phyloP scores from a whole-genome alignment of 768 basidiomycete genomes.

The Boletus subcaerulescens region DNA sequence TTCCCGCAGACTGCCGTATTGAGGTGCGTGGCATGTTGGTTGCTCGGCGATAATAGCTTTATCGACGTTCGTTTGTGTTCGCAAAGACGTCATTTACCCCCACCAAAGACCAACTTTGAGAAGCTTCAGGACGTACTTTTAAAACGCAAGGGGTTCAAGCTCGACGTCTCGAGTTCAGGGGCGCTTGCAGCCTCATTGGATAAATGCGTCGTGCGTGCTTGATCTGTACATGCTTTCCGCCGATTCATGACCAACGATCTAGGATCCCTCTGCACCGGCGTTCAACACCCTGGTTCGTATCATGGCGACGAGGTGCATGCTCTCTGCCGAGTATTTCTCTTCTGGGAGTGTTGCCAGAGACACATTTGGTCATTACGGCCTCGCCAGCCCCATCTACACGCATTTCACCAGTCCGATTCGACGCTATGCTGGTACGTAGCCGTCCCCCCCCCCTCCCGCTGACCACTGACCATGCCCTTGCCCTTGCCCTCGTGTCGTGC shows the following conservation, averaged over 20 bases:
- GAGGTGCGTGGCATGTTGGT: slow-evolving; percentile 42
- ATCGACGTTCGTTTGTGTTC: background rate
- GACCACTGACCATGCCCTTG: background rate
- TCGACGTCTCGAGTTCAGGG: slow-evolving; percentile 91
- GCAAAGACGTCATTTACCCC: slow-evolving; percentile 80
- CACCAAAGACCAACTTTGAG: slow-evolving; percentile 92
- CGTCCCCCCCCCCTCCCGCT: background rate
- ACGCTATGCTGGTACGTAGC: slow-evolving; percentile 78
- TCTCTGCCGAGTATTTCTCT: slow-evolving; percentile 97
- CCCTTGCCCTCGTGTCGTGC: too few relatives aligned
- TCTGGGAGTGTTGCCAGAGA: slow-evolving; percentile 91
- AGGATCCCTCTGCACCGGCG: slow-evolving; percentile 82
- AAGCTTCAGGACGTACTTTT: slow-evolving; percentile 88
- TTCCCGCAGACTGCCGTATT: slow-evolving; percentile 96
- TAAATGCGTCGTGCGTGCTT: slow-evolving; percentile 66
- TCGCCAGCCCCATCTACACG: slow-evolving; percentile 96
- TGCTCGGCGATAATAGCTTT: background rate
- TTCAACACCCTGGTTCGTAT: slow-evolving; percentile 98
- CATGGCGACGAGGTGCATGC: slow-evolving; percentile 99
- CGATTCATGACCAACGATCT: background rate
- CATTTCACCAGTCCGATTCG: slow-evolving; percentile 98
- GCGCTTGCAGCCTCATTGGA: slow-evolving; percentile 88
- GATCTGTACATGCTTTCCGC: background rate
- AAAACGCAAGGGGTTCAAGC: slow-evolving; percentile 76
- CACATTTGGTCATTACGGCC: slow-evolving; percentile 94